Evolutionary conservation across 768 basidiomycete species (phyloP).

Genomic region (Dentipellis fragilis): DNA sequence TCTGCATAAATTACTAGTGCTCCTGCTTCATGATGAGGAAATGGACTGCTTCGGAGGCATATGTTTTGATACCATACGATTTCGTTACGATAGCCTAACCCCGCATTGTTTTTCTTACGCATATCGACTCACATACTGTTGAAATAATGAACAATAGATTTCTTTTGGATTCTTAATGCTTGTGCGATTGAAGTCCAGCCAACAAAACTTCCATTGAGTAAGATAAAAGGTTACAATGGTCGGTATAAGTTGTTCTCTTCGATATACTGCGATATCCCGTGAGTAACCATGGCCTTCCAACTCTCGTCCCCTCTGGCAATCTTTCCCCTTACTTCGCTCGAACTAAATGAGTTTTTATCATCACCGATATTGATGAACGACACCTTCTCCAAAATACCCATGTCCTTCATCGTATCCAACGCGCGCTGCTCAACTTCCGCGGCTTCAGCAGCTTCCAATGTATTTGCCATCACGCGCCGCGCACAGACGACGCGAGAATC

Average conservation of each 20-base stretch:
- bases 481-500: constrained; percentile 61
- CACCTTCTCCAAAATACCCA: constrained; percentile 42
- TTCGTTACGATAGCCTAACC: not conserved
- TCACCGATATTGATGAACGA: constrained; percentile 52
- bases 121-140: not conserved
- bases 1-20: constrained; percentile 15
- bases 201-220: not conserved
- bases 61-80: not conserved
- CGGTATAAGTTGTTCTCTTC: constrained; percentile 35
- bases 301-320: constrained; percentile 22
- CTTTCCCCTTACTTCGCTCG: constrained; percentile 51
- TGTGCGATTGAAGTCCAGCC: not conserved
- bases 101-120: not conserved
- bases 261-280: constrained; percentile 42
- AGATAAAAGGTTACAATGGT: not conserved
- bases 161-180: not conserved
- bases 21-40: not conserved
- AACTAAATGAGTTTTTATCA: constrained; percentile 51
- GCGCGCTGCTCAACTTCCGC: constrained; percentile 21
- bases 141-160: not conserved
- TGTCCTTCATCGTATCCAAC: constrained; percentile 32
- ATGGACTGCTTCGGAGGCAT: not conserved
- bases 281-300: constrained; percentile 42
- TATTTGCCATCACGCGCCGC: constrained; percentile 28
- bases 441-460: constrained; percentile 14